Percentiles rank a stretch among this genome's conserved stretches.
phyloP scores from a whole-genome alignment of 495 filamentous ascomycete genomes.

The Xylaria grammica region DNA sequence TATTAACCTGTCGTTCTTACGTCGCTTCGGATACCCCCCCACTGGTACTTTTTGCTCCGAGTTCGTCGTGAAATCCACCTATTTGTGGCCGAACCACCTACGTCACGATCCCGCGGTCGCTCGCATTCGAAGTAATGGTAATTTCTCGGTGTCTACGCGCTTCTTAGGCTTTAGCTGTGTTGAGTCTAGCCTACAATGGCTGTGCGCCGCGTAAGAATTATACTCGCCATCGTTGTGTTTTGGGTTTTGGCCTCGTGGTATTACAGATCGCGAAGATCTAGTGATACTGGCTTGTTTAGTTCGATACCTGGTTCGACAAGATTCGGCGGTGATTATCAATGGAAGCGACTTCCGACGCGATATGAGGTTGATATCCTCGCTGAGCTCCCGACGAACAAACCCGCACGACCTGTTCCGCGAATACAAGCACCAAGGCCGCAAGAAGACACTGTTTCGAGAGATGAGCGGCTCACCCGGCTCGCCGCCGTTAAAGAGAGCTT shows the following conservation, averaged over 20 bases:
- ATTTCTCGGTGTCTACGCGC: neutral
- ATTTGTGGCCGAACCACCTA: neutral
- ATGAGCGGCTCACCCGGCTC: slow-evolving; percentile 50
- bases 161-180: slow-evolving; percentile 1
- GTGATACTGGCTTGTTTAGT: slow-evolving; percentile 17
- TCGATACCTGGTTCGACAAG: slow-evolving; percentile 19
- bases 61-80: neutral
- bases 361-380: slow-evolving; percentile 68
- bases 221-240: slow-evolving; percentile 35
- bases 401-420: slow-evolving; percentile 65
- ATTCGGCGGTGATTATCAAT: slow-evolving; percentile 18
- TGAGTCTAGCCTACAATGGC: slow-evolving; percentile 29
- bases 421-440: slow-evolving; percentile 62
- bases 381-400: slow-evolving; percentile 69
- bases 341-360: slow-evolving; percentile 31
- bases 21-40: neutral
- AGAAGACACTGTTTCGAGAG: slow-evolving; percentile 38
- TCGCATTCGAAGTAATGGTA: slow-evolving; percentile 15
- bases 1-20: neutral
- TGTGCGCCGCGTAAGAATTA: slow-evolving; percentile 33
- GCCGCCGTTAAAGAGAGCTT: slow-evolving; percentile 71
- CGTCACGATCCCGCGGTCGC: slow-evolving; percentile 3
- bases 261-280: slow-evolving; percentile 32
- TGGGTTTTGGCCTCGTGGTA: slow-evolving; percentile 39
- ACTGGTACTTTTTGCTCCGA: neutral